phyloP scores from a whole-genome alignment of 208 protist species.

The Leishmania martiniquensis region DNA sequence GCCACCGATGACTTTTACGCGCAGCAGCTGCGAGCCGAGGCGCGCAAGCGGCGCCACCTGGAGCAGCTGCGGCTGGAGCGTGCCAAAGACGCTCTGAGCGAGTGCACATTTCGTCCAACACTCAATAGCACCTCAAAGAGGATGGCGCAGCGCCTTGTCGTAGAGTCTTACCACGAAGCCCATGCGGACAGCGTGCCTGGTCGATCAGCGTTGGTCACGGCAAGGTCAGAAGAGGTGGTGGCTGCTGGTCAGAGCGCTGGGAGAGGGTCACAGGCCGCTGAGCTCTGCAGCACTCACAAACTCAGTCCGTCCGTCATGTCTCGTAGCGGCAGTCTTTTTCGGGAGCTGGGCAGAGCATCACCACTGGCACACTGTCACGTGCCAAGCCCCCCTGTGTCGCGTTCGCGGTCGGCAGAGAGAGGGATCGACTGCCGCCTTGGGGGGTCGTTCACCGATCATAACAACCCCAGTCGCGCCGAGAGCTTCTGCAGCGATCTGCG shows the following conservation, averaged over 20 bases:
- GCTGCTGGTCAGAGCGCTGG: not conserved
- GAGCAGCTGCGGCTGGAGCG: conserved; percentile 33
- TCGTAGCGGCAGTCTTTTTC: conserved; percentile 17
- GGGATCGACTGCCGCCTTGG: not conserved
- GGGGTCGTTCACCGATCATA: not conserved
- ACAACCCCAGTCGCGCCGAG: not conserved
- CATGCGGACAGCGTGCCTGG: not conserved
- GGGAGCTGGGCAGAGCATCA: conserved; percentile 5
- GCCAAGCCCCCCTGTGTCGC: not conserved
- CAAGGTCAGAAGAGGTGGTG: not conserved
- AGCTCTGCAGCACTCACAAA: not conserved
- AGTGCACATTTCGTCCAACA: conserved; percentile 54
- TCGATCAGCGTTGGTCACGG: not conserved
- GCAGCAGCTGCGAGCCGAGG: conserved; percentile 30
- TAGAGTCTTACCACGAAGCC: conserved; percentile 7
- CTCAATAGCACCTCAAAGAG: conserved; percentile 23
- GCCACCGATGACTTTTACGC: conserved; percentile 29
- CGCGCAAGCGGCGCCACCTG: conserved; percentile 23
- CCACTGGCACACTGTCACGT: not conserved
- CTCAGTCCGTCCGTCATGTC: conserved; percentile 7
- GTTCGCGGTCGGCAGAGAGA: not conserved
- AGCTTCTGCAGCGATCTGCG: not conserved
- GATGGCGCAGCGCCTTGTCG: conserved; percentile 25
- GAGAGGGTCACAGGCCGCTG: not conserved
- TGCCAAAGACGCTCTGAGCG: conserved; percentile 28